Conservation (phyloP, 805 yeast genomes). For the Kodamaea kakaduensis region DNA sequence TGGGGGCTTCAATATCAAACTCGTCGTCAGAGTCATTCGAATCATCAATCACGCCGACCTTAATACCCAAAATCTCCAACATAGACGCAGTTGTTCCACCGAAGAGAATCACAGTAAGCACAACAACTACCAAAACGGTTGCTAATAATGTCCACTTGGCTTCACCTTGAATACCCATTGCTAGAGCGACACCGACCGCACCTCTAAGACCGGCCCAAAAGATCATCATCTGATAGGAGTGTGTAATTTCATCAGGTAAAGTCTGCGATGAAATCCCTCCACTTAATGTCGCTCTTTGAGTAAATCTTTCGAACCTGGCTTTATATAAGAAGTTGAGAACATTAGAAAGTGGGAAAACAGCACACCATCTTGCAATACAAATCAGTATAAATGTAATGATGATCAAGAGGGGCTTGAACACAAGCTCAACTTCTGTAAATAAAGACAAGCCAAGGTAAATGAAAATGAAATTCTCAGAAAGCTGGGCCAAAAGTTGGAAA, state of each 20-base stretch:
- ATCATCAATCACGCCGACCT: conserved; percentile 85
- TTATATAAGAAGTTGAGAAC: conserved; percentile 76
- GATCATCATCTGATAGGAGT: conserved; percentile 96
- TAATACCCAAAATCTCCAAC: conserved; percentile 91
- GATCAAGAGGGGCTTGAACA: conserved; percentile 88
- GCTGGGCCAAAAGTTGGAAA: conserved; percentile 89
- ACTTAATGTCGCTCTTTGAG: conserved; percentile 20
- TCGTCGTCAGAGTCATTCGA: conserved; percentile 80
- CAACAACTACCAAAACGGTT: conserved; percentile 94
- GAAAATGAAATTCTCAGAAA: conserved; percentile 94
- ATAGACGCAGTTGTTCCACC: conserved; percentile 99
- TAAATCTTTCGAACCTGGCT: conserved; percentile 46
- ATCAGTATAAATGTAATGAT: conserved; percentile 86
- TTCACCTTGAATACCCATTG: conserved; percentile 96
- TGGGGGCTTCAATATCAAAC: conserved; percentile 82
- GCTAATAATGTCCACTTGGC: conserved; percentile 84
- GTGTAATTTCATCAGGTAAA: conserved; percentile 84
- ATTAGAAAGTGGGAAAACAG: conserved; percentile 90
- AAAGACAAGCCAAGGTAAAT: conserved; percentile 90
- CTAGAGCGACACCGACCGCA: conserved; percentile 98
- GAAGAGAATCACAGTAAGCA: conserved; percentile 88
- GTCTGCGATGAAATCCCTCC: conserved; percentile 42
- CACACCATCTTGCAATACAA: conserved; percentile 94
- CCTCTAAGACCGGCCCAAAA: conserved; percentile 99
- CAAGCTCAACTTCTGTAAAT: conserved; percentile 93